These are phyloP conservation scores for Zalaria sp. DNA, from an alignment of 2,329 filamentous ascomycete genomes.

Conservation along the genomic window DNA sequence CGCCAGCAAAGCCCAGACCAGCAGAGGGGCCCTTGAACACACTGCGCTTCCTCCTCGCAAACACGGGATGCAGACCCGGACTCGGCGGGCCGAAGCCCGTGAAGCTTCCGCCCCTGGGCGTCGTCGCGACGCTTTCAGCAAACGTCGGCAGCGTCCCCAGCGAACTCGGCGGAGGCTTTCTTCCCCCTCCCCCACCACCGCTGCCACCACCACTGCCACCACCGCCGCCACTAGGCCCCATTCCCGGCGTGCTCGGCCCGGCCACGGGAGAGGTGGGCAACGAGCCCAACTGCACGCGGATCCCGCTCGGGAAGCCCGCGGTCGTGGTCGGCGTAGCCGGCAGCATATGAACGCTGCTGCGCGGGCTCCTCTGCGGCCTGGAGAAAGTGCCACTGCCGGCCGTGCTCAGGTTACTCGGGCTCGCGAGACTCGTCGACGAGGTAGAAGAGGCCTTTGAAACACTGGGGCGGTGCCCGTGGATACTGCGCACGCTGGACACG, in stretches of 20 bases:
- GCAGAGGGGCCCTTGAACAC: slow-evolving; percentile 60
- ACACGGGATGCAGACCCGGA: slow-evolving; percentile 46
- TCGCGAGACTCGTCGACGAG: slow-evolving; percentile 56
- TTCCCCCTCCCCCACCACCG: slow-evolving; percentile 2
- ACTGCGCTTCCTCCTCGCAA: slow-evolving; percentile 68
- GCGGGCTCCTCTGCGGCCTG: background rate
- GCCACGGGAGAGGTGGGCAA: too few relatives aligned
- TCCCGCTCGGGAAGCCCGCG: slow-evolving; percentile 28
- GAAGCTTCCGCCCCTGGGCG: background rate
- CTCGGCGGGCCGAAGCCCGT: slow-evolving; percentile 40
- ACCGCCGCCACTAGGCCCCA: too few relatives aligned
- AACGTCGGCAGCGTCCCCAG: slow-evolving; percentile 16
- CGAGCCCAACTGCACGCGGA: background rate
- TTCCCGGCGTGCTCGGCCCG: too few relatives aligned
- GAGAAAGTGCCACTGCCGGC: too few relatives aligned
- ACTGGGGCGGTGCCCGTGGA: slow-evolving; percentile 64
- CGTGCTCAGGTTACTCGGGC: slow-evolving; percentile 15
- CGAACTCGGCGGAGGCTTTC: slow-evolving; percentile 16
- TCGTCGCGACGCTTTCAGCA: slow-evolving; percentile 8
- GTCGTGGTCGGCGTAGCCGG: slow-evolving; percentile 37
- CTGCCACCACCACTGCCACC: too few relatives aligned
- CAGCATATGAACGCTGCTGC: slow-evolving; percentile 14
- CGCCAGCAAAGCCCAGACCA: too few relatives aligned
- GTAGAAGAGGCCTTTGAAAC: slow-evolving; percentile 93
- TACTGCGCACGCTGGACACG: slow-evolving; percentile 80